Base-by-base conservation (phyloP, 2,329 filamentous ascomycete genomes). In the Fusarium napiforme region DNA sequence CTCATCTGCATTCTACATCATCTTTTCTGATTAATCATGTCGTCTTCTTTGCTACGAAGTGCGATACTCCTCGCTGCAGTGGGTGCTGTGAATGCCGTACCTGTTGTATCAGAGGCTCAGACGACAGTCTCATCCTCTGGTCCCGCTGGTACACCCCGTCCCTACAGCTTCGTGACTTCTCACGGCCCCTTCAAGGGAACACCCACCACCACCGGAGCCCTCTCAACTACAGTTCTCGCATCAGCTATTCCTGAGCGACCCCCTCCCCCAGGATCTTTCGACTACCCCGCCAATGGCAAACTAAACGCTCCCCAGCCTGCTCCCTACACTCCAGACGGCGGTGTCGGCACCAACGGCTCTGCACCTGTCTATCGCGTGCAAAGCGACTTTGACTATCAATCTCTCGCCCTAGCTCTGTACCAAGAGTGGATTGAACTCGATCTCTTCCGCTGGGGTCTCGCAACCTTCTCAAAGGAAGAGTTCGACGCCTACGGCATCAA, bases 361-460 rank as follows among this genome's bases (percentile, higher is more conserved):
- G 86, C 87, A 47, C 93, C 93, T 4, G 89, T 94, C 3, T 96
- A 96, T 81, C 90, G 92, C 69, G 91, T 93, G 1, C 87, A 93
- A 77, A 93, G 91, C 72, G 94, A 97, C 78, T 96, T 95, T 78
- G 94, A 96, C 81, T 96, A 92, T 79, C 87, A 96, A 79, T 95
- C 93, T 0, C 86, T 96, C 36, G 88, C 90, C 1, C 85, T 96
- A 18, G 93, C 88, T 18, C 84, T 96, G 0, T 95, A 96, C 79
- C 92, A 95, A 77, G 93, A 96, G 82, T 96, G 90, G 88, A 94
- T 96, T 60, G 93, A 96, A 82, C 86, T 96, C 2, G 94, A 96
- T 79, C 86, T 94, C 19, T 96, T 96, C 87, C 91, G 93, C 81
- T 90, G 92, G 78, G 93, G 92, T 19, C 86, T 96, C 7, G 89